Base-by-base conservation (phyloP, 768 basidiomycete genomes). In the Goffeauzyma gilvescens region DNA sequence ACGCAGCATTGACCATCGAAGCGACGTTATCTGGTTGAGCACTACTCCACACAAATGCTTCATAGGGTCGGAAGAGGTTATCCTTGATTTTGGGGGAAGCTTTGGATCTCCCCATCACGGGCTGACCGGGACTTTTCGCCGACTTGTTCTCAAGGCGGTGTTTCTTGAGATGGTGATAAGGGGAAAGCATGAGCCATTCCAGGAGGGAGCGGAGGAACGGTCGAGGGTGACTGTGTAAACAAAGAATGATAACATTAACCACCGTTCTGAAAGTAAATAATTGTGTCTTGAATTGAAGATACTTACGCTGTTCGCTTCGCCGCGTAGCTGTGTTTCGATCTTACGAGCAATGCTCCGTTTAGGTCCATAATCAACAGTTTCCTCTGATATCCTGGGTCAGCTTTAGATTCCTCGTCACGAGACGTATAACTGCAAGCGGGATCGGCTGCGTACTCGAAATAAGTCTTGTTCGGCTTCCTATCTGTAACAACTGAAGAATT, bases 361-460 rank as follows among this genome's bases (percentile, higher is more conserved):
- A 63, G 45, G 37, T 63, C 62, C n/a, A 60, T 45, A 0, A 60
- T 52, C 2, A 63, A 38, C 3, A 63, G 50, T 46, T 63, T 63
- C 12, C 47, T 44, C 32, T 38, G 38, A 12, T 26, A n/a, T 3
- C 6, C 17, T 13, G 47, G 47, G n/a, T 32, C 17, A 7, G 17
- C 20, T 1, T 23, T 23, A n/a, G 24, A 30, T 5, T 44, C 35
- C 8, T 5, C 22, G 24, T n/a, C 24, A 36, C 36, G 23, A 27
- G 35, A 33, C 18, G 42, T 34, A 27, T 44, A 49, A 9, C 35
- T 23, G 26, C 42, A 44, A 5, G 47, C 30, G 5, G 41, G 17
- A 10, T 20, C 21, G 5, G 21, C 15, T 10, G 42, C 42, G 6
- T 44, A 12, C 9, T 34, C 37, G 15, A 49, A 33, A 31, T 49